Evolutionary conservation across 2,329 filamentous ascomycete genomes (phyloP), one percentile per base, ranked within the genome.

Genomic region (Trichocomaceae sp.): DNA sequence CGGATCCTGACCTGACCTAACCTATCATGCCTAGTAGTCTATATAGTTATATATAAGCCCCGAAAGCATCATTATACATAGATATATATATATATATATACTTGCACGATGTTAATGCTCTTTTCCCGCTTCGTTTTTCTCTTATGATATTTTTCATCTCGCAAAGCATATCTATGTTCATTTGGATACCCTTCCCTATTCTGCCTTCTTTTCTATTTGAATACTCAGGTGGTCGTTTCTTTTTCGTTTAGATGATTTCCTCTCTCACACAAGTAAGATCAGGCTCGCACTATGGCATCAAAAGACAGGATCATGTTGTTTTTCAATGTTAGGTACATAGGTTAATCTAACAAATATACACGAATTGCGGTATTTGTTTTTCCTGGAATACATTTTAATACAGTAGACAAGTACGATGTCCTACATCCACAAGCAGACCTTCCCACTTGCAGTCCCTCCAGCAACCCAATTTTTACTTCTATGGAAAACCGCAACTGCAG

Each of bases 401-500:
- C 31, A 20, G 12, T 19, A 45, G n/a, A 45, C 23, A n/a, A 19
- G n/a, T 3, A 45, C 12, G 19, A 20, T 45, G 13, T 35, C 23
- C 7, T 69, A 96, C 79, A 86, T 86, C 90, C 92, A 99, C 35
- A 99, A 73, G 69, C 88, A 95, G 23, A 97, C 71, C 72, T 97
- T 97, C 2, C 93, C 93, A 66, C 89, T 95, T 0, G 88, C 90
- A 0, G 88, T 97, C 0, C 90, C 93, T 2, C 88, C 92, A 0
- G 88, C 91, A 35, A 99, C 86, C 93, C 93, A 99, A 66, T 96
- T 87, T 69, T 83, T 78, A 0, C 82, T 88, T 0, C 88, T 87
- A 69, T 99, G 93, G 63, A 97, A 93, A 49, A 91, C 87, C 0
- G 90, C 88, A 0, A 95, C 93, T 0, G 93, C 89, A 2, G 93